Percentiles rank a stretch among this genome's conserved stretches.
phyloP scores from a whole-genome alignment of 106 monocot genomes.

The Narthecium ossifragum region DNA sequence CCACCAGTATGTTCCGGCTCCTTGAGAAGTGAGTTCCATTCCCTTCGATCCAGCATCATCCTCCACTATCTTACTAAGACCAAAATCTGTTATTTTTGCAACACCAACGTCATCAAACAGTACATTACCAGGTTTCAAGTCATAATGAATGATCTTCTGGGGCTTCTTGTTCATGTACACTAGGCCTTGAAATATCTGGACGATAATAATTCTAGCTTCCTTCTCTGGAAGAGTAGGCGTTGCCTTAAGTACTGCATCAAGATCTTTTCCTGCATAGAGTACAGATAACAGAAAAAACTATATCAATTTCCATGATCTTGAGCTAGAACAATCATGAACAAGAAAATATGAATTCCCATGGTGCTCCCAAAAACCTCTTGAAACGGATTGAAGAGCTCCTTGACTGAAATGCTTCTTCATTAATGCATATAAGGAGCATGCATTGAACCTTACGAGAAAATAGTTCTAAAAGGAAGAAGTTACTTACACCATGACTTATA shows the following conservation, averaged over 20 bases:
- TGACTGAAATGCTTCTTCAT: too few species aligned
- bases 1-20: constrained; percentile 98
- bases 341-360: too few species aligned
- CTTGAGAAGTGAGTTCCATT: constrained; percentile 98
- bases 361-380: too few species aligned
- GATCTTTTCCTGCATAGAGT: constrained; percentile 75
- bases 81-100: constrained; percentile 98
- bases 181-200: constrained; percentile 99
- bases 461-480: too few species aligned
- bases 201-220: constrained; percentile 90
- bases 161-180: constrained; percentile 86
- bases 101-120: constrained; percentile 92
- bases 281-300: too few species aligned
- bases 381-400: too few species aligned
- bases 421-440: too few species aligned
- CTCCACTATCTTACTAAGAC: constrained; percentile 98
- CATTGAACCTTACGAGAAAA: too few species aligned
- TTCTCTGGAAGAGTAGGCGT: constrained; percentile 90
- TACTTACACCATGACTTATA: too few species aligned
- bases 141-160: constrained; percentile 97
- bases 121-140: constrained; percentile 98
- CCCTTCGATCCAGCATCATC: constrained; percentile 94
- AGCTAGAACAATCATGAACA: too few species aligned
- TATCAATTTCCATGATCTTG: too few species aligned
- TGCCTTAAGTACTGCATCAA: constrained; percentile 88